Evolutionary conservation across 305 asterid species (phyloP).

Genomic region (Rubia balearica): DNA sequence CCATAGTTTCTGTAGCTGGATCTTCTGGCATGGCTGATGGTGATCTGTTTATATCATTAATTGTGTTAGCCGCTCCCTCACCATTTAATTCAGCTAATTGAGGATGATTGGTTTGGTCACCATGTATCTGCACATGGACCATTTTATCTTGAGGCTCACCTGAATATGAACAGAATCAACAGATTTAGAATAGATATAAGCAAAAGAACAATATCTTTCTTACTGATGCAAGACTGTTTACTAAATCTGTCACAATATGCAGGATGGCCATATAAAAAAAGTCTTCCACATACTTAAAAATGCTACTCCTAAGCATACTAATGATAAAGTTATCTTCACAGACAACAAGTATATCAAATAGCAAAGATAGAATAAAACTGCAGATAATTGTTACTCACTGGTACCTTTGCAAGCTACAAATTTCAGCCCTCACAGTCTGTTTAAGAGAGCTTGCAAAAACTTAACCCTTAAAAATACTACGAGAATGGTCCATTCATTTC

Average conservation of each 20-base stretch:
- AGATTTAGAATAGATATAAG: not conserved
- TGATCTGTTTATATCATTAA: constrained; percentile 32
- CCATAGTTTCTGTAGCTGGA: constrained; percentile 38
- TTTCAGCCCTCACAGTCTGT: not conserved
- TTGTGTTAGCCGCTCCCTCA: constrained; percentile 31
- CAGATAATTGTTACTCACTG: not conserved
- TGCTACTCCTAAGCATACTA: not conserved
- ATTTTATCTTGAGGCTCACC: constrained; percentile 51
- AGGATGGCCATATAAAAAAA: not conserved
- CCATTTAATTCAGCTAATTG: constrained; percentile 41
- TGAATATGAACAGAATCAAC: constrained; percentile 22
- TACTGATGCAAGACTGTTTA: not conserved
- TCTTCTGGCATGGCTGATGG: constrained; percentile 45
- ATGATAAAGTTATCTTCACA: not conserved
- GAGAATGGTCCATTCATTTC: too few relatives aligned
- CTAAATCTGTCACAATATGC: not conserved
- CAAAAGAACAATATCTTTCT: not conserved
- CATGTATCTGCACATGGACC: constrained; percentile 36
- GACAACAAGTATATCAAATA: not conserved
- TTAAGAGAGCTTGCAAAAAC: not conserved
- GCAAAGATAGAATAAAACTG: not conserved
- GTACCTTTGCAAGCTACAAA: not conserved
- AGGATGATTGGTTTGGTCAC: constrained; percentile 44
- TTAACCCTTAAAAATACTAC: too few relatives aligned
- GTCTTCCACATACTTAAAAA: not conserved